Conservation (phyloP, 2,329 filamentous ascomycete species). For the Cercospora sp. region DNA sequence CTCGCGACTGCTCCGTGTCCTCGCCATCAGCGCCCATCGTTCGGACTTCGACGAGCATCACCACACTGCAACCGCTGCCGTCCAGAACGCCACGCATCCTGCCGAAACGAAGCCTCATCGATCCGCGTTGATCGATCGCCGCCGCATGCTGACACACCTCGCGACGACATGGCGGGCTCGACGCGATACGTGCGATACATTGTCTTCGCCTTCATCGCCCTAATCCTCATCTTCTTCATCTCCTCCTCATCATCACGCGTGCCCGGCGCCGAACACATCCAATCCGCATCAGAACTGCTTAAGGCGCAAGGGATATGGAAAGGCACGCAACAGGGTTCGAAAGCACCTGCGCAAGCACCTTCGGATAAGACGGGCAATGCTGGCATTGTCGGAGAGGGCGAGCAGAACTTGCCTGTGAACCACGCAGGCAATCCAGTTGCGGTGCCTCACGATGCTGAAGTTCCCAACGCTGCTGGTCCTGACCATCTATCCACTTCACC, state of each 20-base stretch:
- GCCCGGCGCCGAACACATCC: constrained; percentile 38
- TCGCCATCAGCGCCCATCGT: not conserved
- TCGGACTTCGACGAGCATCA: not conserved
- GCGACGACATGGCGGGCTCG: constrained; percentile 61
- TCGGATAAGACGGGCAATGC: constrained; percentile 14
- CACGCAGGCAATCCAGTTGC: constrained; percentile 18
- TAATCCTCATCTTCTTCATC: constrained; percentile 80
- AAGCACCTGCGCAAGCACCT: constrained; percentile 15
- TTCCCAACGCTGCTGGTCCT: not conserved
- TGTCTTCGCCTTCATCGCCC: constrained; percentile 78
- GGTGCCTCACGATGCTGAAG: constrained; percentile 19
- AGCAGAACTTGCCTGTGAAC: constrained; percentile 16
- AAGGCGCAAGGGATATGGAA: constrained; percentile 39
- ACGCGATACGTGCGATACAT: constrained; percentile 72
- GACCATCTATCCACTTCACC: constrained; percentile 32
- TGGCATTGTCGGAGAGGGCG: constrained; percentile 15
- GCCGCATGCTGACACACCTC: constrained; percentile 10
- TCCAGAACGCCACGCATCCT: not conserved
- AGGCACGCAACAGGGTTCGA: constrained; percentile 18
- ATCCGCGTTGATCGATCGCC: not conserved
- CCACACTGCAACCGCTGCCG: not conserved
- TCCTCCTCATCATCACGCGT: constrained; percentile 58
- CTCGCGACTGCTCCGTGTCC: not conserved
- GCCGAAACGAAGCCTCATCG: not conserved
- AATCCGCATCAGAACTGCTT: constrained; percentile 39